Evolutionary conservation across 345 rosid genomes (phyloP).

Genomic region (Linum tenue): DNA sequence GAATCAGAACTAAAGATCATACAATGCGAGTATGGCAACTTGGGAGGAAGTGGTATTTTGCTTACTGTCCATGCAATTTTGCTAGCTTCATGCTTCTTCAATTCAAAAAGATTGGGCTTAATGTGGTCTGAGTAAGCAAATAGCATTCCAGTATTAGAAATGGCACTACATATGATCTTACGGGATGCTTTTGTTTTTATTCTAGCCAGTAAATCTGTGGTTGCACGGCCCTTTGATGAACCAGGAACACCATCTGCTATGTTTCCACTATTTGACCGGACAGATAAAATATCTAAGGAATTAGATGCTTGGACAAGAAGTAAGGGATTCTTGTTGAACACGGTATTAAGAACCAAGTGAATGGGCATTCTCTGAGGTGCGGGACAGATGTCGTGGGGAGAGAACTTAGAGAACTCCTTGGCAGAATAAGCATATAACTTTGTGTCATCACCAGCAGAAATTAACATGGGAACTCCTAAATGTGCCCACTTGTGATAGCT

Average conservation of each 20-base stretch:
- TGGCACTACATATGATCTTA: slow-evolving; percentile 77
- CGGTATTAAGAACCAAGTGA: slow-evolving; percentile 52
- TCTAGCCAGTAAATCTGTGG: slow-evolving; percentile 53
- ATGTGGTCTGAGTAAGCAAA: slow-evolving; percentile 79
- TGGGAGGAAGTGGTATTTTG: slow-evolving; percentile 55
- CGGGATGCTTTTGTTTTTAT: slow-evolving; percentile 61
- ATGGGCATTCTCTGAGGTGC: slow-evolving; percentile 88
- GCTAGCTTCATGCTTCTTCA: slow-evolving; percentile 37
- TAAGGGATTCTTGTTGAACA: slow-evolving; percentile 42
- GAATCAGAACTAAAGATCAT: slow-evolving; percentile 77
- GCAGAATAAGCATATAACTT: slow-evolving; percentile 87
- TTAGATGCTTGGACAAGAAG: slow-evolving; percentile 70
- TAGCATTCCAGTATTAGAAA: slow-evolving; percentile 60
- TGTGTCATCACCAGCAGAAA: slow-evolving; percentile 93
- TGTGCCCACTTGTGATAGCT: slow-evolving; percentile 84
- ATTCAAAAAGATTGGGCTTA: slow-evolving; percentile 55
- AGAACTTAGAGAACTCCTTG: slow-evolving; percentile 72
- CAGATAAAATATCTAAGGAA: slow-evolving; percentile 59
- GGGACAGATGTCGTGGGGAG: slow-evolving; percentile 94
- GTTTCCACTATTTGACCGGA: slow-evolving; percentile 26
- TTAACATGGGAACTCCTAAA: slow-evolving; percentile 88
- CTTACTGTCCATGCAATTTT: slow-evolving; percentile 48
- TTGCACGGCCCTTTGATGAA: slow-evolving; percentile 43
- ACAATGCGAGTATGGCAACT: slow-evolving; percentile 63
- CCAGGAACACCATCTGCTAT: slow-evolving; percentile 23